Evolutionary conservation across 805 yeast genomes (phyloP).

Genomic region (Myxozyma mucilagina): DNA sequence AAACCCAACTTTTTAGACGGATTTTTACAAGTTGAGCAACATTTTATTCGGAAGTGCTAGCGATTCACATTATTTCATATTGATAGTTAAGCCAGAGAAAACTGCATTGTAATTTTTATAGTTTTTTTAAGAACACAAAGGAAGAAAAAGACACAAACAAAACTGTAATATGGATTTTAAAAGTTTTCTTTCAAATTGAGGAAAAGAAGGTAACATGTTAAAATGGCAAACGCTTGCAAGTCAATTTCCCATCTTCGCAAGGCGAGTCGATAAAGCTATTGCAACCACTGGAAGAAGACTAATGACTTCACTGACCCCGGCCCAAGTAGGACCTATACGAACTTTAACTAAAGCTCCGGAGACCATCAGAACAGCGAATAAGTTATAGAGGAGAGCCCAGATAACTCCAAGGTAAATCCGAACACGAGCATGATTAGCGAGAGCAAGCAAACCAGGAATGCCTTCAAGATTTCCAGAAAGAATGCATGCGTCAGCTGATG

Average conservation of each 20-base stretch:
- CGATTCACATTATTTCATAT: too few relatives aligned
- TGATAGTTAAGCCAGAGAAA: not conserved
- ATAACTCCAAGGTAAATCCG: conserved; percentile 7
- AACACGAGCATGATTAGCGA: not conserved
- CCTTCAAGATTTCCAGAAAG: conserved; percentile 14
- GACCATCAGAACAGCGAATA: conserved; percentile 19
- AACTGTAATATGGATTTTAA: not conserved
- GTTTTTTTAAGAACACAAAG: not conserved
- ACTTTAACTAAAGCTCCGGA: conserved; percentile 26
- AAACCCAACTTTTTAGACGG: too few relatives aligned
- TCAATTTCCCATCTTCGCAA: not conserved
- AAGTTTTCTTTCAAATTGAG: too few relatives aligned
- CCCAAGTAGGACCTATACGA: conserved; percentile 24
- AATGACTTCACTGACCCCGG: conserved; percentile 25
- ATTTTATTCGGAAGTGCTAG: too few relatives aligned
- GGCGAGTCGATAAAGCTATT: conserved; percentile 8
- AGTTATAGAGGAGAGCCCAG: conserved; percentile 20
- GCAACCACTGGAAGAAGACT: conserved; percentile 22
- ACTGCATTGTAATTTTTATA: not conserved
- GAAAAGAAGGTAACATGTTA: too few relatives aligned
- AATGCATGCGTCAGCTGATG: conserved; percentile 23
- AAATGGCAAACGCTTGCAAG: too few relatives aligned
- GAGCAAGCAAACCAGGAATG: conserved; percentile 8
- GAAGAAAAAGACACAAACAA: not conserved
- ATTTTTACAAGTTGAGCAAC: too few relatives aligned